A percentile compares a stretch with the other conserved stretches of the same genome.
phyloP scores from a whole-genome alignment of 768 basidiomycete species.

The Kondoa subrosea region DNA sequence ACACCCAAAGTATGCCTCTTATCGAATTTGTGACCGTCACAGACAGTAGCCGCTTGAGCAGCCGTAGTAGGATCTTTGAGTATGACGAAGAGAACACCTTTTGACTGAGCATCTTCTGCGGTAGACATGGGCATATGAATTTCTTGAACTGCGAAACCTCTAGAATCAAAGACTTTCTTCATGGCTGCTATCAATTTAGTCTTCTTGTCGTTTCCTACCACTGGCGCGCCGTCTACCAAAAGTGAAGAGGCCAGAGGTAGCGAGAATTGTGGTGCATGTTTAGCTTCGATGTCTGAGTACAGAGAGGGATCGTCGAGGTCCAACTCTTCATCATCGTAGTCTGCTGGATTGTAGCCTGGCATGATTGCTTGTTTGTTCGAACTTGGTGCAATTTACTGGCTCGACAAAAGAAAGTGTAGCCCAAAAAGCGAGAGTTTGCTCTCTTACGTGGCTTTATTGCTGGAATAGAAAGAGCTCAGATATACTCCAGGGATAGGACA shows the following conservation, averaged over 20 bases:
- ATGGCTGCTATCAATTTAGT: constrained; percentile 67
- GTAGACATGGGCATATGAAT: constrained; percentile 75
- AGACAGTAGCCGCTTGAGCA: constrained; percentile 22
- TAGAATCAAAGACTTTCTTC: constrained; percentile 63
- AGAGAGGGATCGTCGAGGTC: background rate
- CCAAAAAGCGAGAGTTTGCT: no score
- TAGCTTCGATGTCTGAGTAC: constrained; percentile 2
- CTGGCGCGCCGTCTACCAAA: constrained; percentile 71
- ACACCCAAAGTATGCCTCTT: constrained; percentile 66
- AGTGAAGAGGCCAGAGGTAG: constrained; percentile 62
- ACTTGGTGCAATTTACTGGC: background rate
- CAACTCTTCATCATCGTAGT: background rate
- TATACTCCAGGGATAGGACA: no score
- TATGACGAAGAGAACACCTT: constrained; percentile 40
- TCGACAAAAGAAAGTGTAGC: no score
- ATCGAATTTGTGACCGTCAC: constrained; percentile 40
- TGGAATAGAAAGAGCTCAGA: no score
- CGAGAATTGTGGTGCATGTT: background rate
- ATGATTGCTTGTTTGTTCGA: no score
- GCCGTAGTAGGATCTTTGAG: constrained; percentile 17
- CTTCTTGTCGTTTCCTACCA: constrained; percentile 65
- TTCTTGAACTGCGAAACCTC: constrained; percentile 56
- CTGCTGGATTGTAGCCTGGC: background rate
- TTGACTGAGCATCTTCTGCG: constrained; percentile 64
- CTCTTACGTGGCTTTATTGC: no score